Base-by-base conservation (phyloP, 257 asterid genomes). In the Solanum habrochaites region DNA sequence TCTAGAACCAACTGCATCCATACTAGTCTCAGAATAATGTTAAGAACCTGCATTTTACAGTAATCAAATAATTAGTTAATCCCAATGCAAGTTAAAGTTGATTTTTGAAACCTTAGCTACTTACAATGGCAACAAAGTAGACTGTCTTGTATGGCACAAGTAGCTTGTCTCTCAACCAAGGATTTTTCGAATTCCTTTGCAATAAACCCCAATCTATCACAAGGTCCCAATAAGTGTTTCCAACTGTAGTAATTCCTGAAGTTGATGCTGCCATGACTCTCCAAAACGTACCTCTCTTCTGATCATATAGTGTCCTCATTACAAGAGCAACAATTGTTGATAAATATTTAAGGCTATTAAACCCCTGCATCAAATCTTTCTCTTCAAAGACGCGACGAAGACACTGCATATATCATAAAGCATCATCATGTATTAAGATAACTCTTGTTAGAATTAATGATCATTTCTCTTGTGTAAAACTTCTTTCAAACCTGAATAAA, bases 1-100 rank as follows among this genome's bases (percentile, higher is more conserved):
- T 92, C 94, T 85, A 93, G 92, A 90, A 96, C 94, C 84, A 91
- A n/a, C 89, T 95, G 98, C 98, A 96, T 93, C 99, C 99, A 96
- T 6, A 89, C 98, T 18, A 95, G 96, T 80, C 98, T 96, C 85
- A 96, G 90, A 43, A 95, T 89, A 27, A 93, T 86, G 85, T 96
- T 92, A 78, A 92, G 80, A 1, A 91, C 95, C 99, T 95, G 94
- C 89, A 88, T 86, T 71, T 5, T 37, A 5, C 7, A 32, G 35
- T 32, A 32, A 32, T 4, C 35, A 32, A 32, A 37, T 6, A 37
- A 37, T 1, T 35, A 37, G 35, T 37, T 37, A 37, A 37, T 37
- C 39, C 39, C 39, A 37, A 37, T 37, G 39, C 39, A 37, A 37
- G 7, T 37, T 37, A 37, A 37, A 6, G 6, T 37, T 25, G 43